Evolutionary conservation across 2,329 filamentous ascomycete species (phyloP).

Genomic region (Nemania sp.): DNA sequence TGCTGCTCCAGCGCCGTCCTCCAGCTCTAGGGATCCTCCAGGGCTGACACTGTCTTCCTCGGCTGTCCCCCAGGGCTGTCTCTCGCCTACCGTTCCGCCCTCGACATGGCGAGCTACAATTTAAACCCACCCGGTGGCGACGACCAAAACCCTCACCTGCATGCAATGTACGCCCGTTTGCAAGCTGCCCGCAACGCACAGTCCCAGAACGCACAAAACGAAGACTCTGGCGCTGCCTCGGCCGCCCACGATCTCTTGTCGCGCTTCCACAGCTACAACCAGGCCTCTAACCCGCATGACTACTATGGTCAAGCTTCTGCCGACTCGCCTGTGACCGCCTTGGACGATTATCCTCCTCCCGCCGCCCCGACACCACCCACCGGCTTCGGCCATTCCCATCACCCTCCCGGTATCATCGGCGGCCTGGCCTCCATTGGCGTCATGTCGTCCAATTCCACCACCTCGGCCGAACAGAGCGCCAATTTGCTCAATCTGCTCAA

Average conservation of each 20-base stretch:
- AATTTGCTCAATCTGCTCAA: conserved; percentile 66
- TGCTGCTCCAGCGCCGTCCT: no score
- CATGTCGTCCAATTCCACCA: conserved; percentile 40
- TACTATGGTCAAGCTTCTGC: conserved; percentile 38
- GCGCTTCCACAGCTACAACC: conserved; percentile 40
- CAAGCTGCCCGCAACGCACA: conserved; percentile 37
- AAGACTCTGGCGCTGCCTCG: conserved; percentile 25
- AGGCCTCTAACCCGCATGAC: conserved; percentile 35
- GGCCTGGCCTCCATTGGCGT: conserved; percentile 57
- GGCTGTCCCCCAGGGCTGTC: not conserved
- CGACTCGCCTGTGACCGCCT: conserved; percentile 38
- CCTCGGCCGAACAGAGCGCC: conserved; percentile 52
- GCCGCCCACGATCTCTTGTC: conserved; percentile 41
- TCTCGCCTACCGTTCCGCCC: conserved; percentile 17
- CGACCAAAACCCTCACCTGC: conserved; percentile 43
- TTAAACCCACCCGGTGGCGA: conserved; percentile 37
- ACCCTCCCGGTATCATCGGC: conserved; percentile 46
- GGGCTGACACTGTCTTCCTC: no score
- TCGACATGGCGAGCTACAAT: conserved; percentile 44
- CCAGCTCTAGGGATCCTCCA: no score
- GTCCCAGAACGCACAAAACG: conserved; percentile 24
- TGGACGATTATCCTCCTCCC: conserved; percentile 46
- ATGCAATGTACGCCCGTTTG: conserved; percentile 48
- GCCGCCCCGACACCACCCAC: conserved; percentile 52
- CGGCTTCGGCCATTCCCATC: conserved; percentile 47